These are phyloP conservation scores for Aspergillus sparsus DNA, from an alignment of 495 filamentous ascomycete genomes.

Conservation along the genomic window DNA sequence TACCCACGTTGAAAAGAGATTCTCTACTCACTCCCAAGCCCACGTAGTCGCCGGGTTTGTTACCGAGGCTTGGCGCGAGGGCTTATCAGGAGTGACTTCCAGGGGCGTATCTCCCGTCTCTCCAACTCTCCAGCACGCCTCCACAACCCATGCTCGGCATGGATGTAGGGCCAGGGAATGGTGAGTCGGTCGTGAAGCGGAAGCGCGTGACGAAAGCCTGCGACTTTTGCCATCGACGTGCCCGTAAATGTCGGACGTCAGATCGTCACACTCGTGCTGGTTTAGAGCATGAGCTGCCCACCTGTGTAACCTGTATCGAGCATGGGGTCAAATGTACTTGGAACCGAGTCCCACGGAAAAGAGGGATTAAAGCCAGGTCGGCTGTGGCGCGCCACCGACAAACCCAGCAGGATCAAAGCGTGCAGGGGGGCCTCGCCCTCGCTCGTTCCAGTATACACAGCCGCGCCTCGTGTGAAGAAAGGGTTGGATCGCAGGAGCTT, in stretches of 20 bases:
- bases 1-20: too few species aligned
- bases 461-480: background rate
- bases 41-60: too few species aligned
- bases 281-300: background rate
- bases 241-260: background rate
- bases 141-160: background rate
- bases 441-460: background rate
- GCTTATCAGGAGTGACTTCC: background rate
- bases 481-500: background rate
- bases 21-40: too few species aligned
- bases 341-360: slow-evolving; percentile 8
- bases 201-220: slow-evolving; percentile 6
- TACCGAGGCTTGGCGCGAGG: background rate
- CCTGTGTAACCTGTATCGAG: slow-evolving; percentile 11
- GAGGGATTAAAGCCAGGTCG: slow-evolving; percentile 4
- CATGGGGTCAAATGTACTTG: slow-evolving; percentile 10
- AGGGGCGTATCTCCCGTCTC: background rate
- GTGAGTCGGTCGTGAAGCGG: background rate
- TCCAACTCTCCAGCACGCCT: background rate
- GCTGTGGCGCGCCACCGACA: background rate
- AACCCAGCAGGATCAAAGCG: background rate
- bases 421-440: background rate
- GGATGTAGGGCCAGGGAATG: background rate
- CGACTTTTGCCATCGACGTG: slow-evolving; percentile 12
- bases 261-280: background rate